These are phyloP conservation scores for Phytophthora rubi DNA, from an alignment of 352 stramenopile species.

Conservation along the genomic window DNA sequence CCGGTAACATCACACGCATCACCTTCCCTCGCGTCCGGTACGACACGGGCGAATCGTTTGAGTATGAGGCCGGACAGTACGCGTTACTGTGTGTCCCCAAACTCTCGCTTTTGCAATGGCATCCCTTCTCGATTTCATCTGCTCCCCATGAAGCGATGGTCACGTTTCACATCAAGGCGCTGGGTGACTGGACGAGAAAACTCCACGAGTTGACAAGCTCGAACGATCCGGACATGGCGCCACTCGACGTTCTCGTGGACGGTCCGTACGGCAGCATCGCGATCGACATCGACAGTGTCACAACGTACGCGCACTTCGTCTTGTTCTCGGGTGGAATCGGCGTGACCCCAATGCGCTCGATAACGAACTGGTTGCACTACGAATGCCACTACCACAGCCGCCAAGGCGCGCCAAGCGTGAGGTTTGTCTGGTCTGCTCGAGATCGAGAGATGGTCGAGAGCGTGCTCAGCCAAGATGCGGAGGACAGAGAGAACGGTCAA, in stretches of 20 bases:
- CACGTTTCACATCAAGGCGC: conserved; percentile 55
- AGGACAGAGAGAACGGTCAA: conserved; percentile 1
- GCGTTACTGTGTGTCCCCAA: conserved; percentile 73
- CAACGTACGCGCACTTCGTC: conserved; percentile 45
- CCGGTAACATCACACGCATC: conserved; percentile 32
- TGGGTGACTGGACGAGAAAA: conserved; percentile 59
- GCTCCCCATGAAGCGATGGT: conserved; percentile 58
- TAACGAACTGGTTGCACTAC: conserved; percentile 41
- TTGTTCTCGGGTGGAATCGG: conserved; percentile 48
- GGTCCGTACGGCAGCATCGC: conserved; percentile 45
- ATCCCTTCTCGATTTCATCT: conserved; percentile 83
- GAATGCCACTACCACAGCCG: conserved; percentile 16
- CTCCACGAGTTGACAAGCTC: conserved; percentile 30
- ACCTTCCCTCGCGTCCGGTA: conserved; percentile 36
- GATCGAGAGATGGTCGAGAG: conserved; percentile 40
- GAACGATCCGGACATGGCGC: not conserved
- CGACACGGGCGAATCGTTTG: conserved; percentile 33
- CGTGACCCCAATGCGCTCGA: conserved; percentile 43
- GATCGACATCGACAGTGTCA: conserved; percentile 46
- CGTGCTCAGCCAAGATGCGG: conserved; percentile 3
- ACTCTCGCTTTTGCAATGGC: conserved; percentile 69
- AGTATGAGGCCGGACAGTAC: conserved; percentile 56
- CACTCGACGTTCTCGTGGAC: conserved; percentile 38
- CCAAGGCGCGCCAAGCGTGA: conserved; percentile 23
- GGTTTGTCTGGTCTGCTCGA: conserved; percentile 45